These are phyloP conservation scores for Hymenotorrendiella dingleyae DNA, from an alignment of 2,329 filamentous ascomycete genomes.

Conservation along the genomic window DNA sequence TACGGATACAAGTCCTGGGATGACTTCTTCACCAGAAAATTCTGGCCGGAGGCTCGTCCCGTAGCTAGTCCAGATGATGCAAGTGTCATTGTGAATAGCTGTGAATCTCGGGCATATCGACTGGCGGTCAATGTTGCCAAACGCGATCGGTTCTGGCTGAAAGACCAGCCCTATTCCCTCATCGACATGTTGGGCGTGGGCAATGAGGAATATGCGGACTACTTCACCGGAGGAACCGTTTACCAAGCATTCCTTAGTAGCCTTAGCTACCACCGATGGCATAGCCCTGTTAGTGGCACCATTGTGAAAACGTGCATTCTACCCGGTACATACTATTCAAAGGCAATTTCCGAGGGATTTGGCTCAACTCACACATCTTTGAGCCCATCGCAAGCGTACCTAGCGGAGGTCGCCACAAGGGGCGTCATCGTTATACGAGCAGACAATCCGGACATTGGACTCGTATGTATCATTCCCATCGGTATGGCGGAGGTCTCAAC, in stretches of 20 bases:
- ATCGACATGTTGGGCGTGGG: constrained; percentile 57
- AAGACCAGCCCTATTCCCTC: constrained; percentile 62
- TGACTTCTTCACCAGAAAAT: constrained; percentile 58
- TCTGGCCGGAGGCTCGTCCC: constrained; percentile 45
- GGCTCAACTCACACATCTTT: background rate
- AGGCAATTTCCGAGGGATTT: constrained; percentile 39
- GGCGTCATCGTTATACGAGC: constrained; percentile 67
- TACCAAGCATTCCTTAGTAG: constrained; percentile 67
- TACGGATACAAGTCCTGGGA: constrained; percentile 65
- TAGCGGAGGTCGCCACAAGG: constrained; percentile 61
- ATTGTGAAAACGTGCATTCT: constrained; percentile 51
- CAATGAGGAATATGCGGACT: constrained; percentile 43
- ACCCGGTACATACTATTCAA: constrained; percentile 64
- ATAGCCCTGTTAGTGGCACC: constrained; percentile 59
- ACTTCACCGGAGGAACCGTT: constrained; percentile 58
- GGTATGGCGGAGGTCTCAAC: constrained; percentile 75
- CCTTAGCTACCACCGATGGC: constrained; percentile 67
- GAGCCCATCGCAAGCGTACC: constrained; percentile 52
- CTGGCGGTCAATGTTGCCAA: constrained; percentile 44
- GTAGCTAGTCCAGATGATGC: constrained; percentile 50
- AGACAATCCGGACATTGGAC: constrained; percentile 58
- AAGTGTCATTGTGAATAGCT: constrained; percentile 53
- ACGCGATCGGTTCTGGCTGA: constrained; percentile 61
- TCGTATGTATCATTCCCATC: constrained; percentile 65
- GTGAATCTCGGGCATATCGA: constrained; percentile 56